Evolutionary conservation across 2,329 filamentous ascomycete species (phyloP).

Genomic region (Ceratocystis cacaofunesta): DNA sequence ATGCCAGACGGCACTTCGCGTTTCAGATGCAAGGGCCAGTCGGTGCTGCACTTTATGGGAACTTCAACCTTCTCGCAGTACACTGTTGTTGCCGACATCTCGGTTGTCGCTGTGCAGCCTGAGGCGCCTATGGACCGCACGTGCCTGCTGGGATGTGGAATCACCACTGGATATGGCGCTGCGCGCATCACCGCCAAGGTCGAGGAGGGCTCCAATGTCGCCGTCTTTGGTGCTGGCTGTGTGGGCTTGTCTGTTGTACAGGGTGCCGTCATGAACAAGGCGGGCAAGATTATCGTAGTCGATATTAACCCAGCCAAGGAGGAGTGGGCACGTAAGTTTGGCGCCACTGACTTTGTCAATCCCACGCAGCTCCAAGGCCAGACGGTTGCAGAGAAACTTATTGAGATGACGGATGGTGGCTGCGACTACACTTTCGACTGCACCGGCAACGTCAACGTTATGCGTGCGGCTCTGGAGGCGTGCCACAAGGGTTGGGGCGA

Average conservation of each 20-base stretch:
- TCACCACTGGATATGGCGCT: constrained; percentile 95
- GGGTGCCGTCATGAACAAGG: constrained; percentile 74
- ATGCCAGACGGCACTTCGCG: constrained; percentile 95
- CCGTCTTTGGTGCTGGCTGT: constrained; percentile 89
- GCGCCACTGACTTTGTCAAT: constrained; percentile 94
- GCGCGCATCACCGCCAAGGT: constrained; percentile 86
- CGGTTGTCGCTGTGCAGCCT: constrained; percentile 80
- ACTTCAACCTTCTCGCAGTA: constrained; percentile 98
- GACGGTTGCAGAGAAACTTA: constrained; percentile 78
- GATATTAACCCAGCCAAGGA: constrained; percentile 80
- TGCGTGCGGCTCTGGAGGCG: constrained; percentile 88
- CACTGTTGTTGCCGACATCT: constrained; percentile 97
- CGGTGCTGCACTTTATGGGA: constrained; percentile 97
- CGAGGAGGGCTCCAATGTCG: constrained; percentile 77
- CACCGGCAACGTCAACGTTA: constrained; percentile 91
- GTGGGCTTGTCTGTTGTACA: constrained; percentile 93
- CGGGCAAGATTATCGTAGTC: constrained; percentile 58
- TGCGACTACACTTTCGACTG: constrained; percentile 99
- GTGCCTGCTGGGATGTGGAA: constrained; percentile 91
- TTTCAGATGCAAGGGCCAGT: constrained; percentile 89
- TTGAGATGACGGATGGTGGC: constrained; percentile 95
- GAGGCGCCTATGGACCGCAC: constrained; percentile 92
- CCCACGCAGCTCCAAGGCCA: constrained; percentile 59
- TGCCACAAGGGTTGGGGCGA: constrained; percentile 99
- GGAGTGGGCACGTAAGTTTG: constrained; percentile 85